These are phyloP conservation scores for Pythium chondricola DNA, from an alignment of 352 stramenopile genomes.

Conservation along the genomic window DNA sequence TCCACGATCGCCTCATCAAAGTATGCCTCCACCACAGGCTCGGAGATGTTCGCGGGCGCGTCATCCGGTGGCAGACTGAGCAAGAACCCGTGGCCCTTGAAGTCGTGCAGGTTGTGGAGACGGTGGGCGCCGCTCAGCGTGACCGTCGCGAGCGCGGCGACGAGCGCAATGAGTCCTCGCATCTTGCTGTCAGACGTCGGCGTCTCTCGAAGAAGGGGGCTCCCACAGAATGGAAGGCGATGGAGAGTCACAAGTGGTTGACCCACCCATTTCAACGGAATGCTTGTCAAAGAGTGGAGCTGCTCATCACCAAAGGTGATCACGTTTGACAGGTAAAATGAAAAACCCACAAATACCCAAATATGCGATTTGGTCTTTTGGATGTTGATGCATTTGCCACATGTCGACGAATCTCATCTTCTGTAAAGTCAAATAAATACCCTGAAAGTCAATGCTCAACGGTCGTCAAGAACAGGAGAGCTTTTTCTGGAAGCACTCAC, in stretches of 20 bases:
- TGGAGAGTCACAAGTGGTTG: not conserved
- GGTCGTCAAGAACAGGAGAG: too few species aligned
- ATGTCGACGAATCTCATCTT: not conserved
- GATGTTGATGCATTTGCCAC: not conserved
- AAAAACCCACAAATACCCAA: too few species aligned
- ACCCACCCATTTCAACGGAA: not conserved
- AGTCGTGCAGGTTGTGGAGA: conserved; percentile 52
- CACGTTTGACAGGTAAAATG: too few species aligned
- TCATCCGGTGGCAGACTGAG: conserved; percentile 41
- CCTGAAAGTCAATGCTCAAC: too few species aligned
- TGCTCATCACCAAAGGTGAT: not conserved
- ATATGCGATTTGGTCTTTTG: conserved; percentile 4
- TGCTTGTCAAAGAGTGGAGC: conserved; percentile 9
- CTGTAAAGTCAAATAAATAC: not conserved
- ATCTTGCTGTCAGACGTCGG: not conserved
- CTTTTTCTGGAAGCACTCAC: not conserved
- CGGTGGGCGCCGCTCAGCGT: conserved; percentile 7
- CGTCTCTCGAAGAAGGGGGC: not conserved
- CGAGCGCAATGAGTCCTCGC: not conserved
- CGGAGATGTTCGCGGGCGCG: conserved; percentile 13
- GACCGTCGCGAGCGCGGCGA: not conserved
- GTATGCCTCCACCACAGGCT: conserved; percentile 44
- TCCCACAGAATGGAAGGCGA: not conserved
- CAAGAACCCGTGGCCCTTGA: conserved; percentile 63
- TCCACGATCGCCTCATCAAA: conserved; percentile 59